Base-by-base conservation (phyloP, 2,329 filamentous ascomycete species). In the Nannizzia gypsea region DNA sequence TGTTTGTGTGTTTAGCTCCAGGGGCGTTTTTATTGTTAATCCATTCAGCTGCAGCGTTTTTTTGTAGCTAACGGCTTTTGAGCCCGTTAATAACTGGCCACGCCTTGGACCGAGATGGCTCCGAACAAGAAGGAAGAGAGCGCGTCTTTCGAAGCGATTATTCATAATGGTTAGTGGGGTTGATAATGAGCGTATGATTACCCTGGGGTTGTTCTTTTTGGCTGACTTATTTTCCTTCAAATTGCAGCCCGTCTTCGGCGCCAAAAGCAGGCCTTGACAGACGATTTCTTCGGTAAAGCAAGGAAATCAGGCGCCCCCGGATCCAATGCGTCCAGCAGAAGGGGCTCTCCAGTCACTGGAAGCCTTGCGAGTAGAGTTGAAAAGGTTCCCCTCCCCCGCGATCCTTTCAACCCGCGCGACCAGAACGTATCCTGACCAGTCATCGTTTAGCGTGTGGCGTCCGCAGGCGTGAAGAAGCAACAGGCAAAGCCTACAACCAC, bases 291-390 rank as follows among this genome's bases (percentile, higher is more conserved):
- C 31, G 81, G 81, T 48, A 76, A 74, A 64, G 79, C 77, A 62
- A 76, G 81, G 65, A 76, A 78, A 64, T 69, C 75, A 11, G 80
- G 74, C 65, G 74, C 74, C 4, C 74, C 79, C 9, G 75, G 74
- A 17, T 70, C 76, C 24, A 55, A 56, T 38, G 34, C 56, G 40
- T 42, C 64, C 60, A 74, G 66, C 62, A 71, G 71, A 64, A 72
- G 71, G 62, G 69, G 74, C 67, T 68, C 70, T 69, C 63, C 72
- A 66, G 76, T 71, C 68, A 77, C 75, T 63, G 74, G 72, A 1
- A 78, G 74, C 57, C 74, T 85, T 31, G 80, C 83, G 57, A 85
- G 83, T 71, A 76, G 82, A 70, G 80, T 84, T 36, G 75, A 76
- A 62, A 85, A 85, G 77, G 81, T 76, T 72, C 20, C 22, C 22